phyloP scores from a whole-genome alignment of 768 basidiomycete genomes.

The Leccinum boreale region DNA sequence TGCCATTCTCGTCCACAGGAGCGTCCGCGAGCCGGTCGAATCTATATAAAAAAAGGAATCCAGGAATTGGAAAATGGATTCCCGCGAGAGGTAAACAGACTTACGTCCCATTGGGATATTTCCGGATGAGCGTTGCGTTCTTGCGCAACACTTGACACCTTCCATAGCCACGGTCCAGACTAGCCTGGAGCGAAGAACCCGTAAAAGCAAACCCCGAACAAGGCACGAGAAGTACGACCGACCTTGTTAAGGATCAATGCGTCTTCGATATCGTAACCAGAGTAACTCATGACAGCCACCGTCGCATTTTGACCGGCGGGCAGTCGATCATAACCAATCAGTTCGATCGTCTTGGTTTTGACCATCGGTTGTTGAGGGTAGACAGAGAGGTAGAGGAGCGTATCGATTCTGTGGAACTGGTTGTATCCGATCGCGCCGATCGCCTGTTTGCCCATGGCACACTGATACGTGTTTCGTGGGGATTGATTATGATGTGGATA shows the following conservation, averaged over 20 bases:
- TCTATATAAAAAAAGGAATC: conserved; percentile 34
- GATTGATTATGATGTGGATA: conserved; percentile 99
- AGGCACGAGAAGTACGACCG: conserved; percentile 14
- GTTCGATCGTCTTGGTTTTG: conserved; percentile 96
- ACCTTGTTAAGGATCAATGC: conserved; percentile 95
- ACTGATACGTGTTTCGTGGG: conserved; percentile 98
- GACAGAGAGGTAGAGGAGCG: conserved; percentile 93
- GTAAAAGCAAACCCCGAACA: conserved; percentile 2
- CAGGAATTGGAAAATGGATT: conserved; percentile 3
- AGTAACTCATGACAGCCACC: conserved; percentile 98
- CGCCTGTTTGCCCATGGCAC: conserved; percentile 99
- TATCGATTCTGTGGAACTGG: conserved; percentile 96
- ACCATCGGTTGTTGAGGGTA: conserved; percentile 99
- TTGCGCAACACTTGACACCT: conserved; percentile 97
- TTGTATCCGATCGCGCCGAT: conserved; percentile 99
- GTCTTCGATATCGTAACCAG: conserved; percentile 99
- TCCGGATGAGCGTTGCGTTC: conserved; percentile 89
- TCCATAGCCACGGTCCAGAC: conserved; percentile 95
- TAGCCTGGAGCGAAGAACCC: conserved; percentile 53
- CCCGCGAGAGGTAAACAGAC: conserved; percentile 36
- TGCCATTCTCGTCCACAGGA: conserved; percentile 78
- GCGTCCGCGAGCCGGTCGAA: conserved; percentile 95
- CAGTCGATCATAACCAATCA: conserved; percentile 93
- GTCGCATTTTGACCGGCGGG: conserved; percentile 99
- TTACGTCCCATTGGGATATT: conserved; percentile 96